Evolutionary conservation across 805 yeast species (phyloP), one percentile per base, ranked within the genome.

Genomic region (Candida ficus): DNA sequence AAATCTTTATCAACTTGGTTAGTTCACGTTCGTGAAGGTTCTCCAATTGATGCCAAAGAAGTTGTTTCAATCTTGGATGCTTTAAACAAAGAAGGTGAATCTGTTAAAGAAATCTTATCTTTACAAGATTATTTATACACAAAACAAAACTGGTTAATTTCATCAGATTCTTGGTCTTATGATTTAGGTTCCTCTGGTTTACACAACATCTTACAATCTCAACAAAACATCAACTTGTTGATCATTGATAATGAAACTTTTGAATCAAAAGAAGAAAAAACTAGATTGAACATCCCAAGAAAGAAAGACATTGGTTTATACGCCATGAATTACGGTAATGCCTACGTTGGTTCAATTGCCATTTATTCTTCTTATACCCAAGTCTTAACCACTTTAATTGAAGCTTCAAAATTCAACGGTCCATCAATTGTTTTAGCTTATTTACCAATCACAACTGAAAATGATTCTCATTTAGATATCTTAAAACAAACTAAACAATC

Each of bases 141-240:
- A 41, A 68, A 68, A 37, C 68, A 83, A 11, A 69, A 75, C 39
- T 91, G 98, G 98, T 70, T 91, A 44, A 70, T 91, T 42, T 96
- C 97, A 25, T 88, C 96, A 16, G 98, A 91, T 61, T 78, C 93
- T 25, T 91, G 98, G 98, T 76, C 96, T 17, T 89, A 82, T 58
- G 98, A 91, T 65, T 68, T 87, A 52, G 98, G 98, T 32, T 70
- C 84, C 46, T 83, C 96, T 6, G 96, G 97, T 59, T 81, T 91
- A 38, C 97, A 91, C 61, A 82, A 83, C 52, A 81, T 88, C 4
- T 67, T 91, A 33, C 65, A 89, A 21, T 79, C 90, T 0, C 81
- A 81, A 34, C 73, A 78, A 58, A 85, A 88, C 58, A 66, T 91
- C 51, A 91, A 91, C 60, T 74, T 91, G 75, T 74, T 91, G 56